These are phyloP conservation scores for Litsea cubeba DNA, from an alignment of 164 flowering plant genomes.

Conservation along the genomic window DNA sequence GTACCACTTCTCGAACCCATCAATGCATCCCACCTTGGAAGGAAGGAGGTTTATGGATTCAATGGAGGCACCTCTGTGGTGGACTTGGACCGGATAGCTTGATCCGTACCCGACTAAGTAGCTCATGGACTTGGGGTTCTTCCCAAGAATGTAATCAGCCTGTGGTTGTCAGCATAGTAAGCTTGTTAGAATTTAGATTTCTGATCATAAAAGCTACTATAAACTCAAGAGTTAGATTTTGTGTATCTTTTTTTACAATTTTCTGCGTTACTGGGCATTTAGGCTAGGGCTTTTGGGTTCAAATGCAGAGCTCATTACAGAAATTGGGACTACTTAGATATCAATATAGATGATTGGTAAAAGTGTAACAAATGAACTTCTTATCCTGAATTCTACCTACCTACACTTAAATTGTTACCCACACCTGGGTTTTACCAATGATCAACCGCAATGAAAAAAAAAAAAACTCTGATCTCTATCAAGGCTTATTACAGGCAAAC, in stretches of 20 bases:
- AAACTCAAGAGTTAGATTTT: not conserved
- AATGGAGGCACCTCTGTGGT: slow-evolving; percentile 85
- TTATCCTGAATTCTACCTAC: not conserved
- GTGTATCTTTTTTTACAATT: not conserved
- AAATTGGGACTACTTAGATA: no score
- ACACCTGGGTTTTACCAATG: not conserved
- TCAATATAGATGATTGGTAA: not conserved
- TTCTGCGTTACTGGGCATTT: not conserved
- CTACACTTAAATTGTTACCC: not conserved
- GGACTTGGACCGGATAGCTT: slow-evolving; percentile 57
- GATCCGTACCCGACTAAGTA: slow-evolving; percentile 75
- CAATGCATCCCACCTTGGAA: slow-evolving; percentile 44
- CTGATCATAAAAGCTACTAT: not conserved
- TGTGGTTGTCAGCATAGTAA: slow-evolving; percentile 12
- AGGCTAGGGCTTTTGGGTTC: not conserved
- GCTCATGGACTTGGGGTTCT: slow-evolving; percentile 75
- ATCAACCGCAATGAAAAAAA: not conserved
- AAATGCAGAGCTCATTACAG: not conserved
- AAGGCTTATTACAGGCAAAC: not conserved
- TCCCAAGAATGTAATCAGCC: slow-evolving; percentile 91
- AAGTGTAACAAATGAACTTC: not conserved
- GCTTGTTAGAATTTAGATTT: no score
- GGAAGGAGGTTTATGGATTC: slow-evolving; percentile 30
- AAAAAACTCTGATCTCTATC: no score
- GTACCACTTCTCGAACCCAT: slow-evolving; percentile 82